Evolutionary conservation across 2,329 filamentous ascomycete species (phyloP), one percentile per base, ranked within the genome.

Genomic region (Colletotrichum neosansevieriae): DNA sequence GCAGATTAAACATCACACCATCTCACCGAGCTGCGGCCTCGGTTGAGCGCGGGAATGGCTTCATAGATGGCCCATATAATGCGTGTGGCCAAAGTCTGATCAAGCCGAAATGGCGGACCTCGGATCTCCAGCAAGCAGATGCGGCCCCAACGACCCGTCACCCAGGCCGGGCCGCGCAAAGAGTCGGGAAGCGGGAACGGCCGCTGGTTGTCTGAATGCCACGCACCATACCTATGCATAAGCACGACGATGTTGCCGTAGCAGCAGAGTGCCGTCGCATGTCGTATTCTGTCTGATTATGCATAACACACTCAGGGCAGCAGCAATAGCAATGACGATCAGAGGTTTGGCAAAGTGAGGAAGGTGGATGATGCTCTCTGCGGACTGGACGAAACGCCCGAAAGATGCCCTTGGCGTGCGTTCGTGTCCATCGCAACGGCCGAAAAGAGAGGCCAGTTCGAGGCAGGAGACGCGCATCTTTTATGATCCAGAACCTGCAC

Each of bases 71-170:
- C 29, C 36, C 36, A 15, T 38, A 15, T 11, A 13, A 9, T 29
- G 7, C 6, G 11, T 38, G 36, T 15, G 36, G 36, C 36, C 36
- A 12, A 0, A 51, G 13, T n/a, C 47, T 15, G 29, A 15, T 19
- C 24, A 24, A 51, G 13, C 49, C 24, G 24, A n/a, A 51, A 34
- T 15, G 29, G 50, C 56, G 49, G 40, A 29, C 51, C 51, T 36
- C n/a, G n/a, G 42, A 13, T 51, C 49, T 51, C 49, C 29, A 24
- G n/a, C 32, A 57, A 47, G 40, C 32, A 6, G 24, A 21, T 32
- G 40, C 17, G 29, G 60, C 61, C 34, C 36, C 61, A 24, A 42
- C 47, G 17, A 32, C 38, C 36, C 56, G 38, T 60, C 45, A 29
- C 29, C 29, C 29, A n/a, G 12, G 45, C 34, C 36, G 29, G 56